phyloP scores from a whole-genome alignment of 768 basidiomycete species.

The Phlegmacium glaucopus region DNA sequence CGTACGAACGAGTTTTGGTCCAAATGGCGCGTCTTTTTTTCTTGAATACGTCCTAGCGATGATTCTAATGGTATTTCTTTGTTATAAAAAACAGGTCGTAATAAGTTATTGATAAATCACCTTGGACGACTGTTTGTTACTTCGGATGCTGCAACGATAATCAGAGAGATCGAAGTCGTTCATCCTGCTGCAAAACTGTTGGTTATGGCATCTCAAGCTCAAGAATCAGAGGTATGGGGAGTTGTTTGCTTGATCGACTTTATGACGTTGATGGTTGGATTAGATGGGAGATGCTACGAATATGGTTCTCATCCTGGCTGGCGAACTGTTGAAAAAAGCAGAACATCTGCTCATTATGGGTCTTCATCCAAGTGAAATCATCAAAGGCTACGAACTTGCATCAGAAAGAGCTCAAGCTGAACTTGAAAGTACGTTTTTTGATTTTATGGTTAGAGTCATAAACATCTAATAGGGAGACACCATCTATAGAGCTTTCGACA shows the following conservation, averaged over 20 bases:
- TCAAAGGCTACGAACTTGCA: conserved; percentile 93
- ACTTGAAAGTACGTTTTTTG: conserved; percentile 72
- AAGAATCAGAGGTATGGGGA: conserved; percentile 80
- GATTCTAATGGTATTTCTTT: not conserved
- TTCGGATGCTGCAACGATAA: conserved; percentile 98
- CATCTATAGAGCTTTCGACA: conserved; percentile 58
- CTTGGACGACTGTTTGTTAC: conserved; percentile 95
- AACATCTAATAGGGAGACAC: conserved; percentile 12
- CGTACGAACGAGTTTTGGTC: conserved; percentile 94
- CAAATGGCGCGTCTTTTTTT: conserved; percentile 68
- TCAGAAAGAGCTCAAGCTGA: conserved; percentile 79
- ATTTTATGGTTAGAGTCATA: not conserved
- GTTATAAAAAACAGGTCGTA: conserved; percentile 60
- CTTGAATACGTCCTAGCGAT: too few species aligned
- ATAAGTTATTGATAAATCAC: conserved; percentile 98
- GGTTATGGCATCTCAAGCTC: conserved; percentile 98
- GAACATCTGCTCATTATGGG: conserved; percentile 95
- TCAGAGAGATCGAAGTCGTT: conserved; percentile 96
- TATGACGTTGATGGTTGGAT: conserved; percentile 1
- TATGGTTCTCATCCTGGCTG: conserved; percentile 90
- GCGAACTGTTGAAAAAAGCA: conserved; percentile 91
- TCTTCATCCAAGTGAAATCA: conserved; percentile 93
- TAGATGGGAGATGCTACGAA: conserved; percentile 99
- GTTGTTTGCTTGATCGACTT: not conserved
- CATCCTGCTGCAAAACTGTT: conserved; percentile 98